Evolutionary conservation across 768 basidiomycete genomes (phyloP), one percentile per base, ranked within the genome.

Genomic region (Tricholoma sp.): DNA sequence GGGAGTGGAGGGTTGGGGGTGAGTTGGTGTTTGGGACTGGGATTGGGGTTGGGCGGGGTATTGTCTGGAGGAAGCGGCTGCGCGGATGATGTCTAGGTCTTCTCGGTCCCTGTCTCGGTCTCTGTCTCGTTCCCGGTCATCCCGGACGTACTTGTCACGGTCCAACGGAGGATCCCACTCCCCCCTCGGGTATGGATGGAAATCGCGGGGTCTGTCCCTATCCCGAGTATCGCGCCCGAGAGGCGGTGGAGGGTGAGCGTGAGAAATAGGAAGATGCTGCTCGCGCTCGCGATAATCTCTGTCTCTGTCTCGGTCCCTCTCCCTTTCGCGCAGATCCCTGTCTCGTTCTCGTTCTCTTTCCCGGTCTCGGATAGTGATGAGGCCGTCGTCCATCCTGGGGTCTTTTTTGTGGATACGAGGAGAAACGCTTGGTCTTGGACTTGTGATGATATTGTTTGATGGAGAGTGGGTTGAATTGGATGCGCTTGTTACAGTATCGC

Each of bases 241-340:
- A n/a, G 36, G 51, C 2, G 51, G 32, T 0, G 50, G 36, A 29
- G 37, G 51, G 36, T 53, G 51, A 15, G 51, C 11, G 29, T 52
- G 51, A 5, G 44, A 28, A 28, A 44, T 24, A 28, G 20, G 36
- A 33, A 32, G 50, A 51, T 20, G 32, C 36, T 34, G 34, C 5
- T 54, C 53, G 8, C 66, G 60, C 45, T 65, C 52, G 42, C 57
- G 57, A 45, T 64, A 63, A 17, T 74, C 71, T 36, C 72, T 57
- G 41, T 71, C 73, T 11, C 71, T 64, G 12, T 76, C 73, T 24
- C 68, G 66, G 20, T 61, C 63, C 6, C 65, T 66, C 41, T 63
- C 65, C n/a, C 61, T 55, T 15, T 57, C 55, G 51, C 54, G 57
- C 55, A 53, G 54, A 47, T 48, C 53, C 52, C 55, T 60, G 29